Evolutionary conservation across 139 green algal genomes (phyloP).

Genomic region (Raphidocelis subcapitata): DNA sequence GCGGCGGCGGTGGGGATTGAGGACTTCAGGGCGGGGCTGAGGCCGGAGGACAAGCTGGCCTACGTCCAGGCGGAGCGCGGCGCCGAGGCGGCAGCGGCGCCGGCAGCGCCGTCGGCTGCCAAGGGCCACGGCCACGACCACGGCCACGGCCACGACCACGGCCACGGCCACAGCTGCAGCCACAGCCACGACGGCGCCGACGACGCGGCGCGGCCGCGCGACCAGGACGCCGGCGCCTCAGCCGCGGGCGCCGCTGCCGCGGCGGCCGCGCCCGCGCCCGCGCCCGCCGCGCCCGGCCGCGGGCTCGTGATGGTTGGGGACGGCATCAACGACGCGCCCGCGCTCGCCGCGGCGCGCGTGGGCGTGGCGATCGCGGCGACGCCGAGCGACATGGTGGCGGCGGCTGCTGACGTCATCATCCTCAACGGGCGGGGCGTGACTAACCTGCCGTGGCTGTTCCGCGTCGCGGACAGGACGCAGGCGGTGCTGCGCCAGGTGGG

Average conservation of each 20-base stretch:
- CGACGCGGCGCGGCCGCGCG: too few relatives aligned
- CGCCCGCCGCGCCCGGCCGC: neutral
- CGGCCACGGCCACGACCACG: neutral
- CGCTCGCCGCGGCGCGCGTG: conserved; percentile 65
- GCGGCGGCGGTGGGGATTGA: conserved; percentile 59
- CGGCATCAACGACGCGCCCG: conserved; percentile 78
- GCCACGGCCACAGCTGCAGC: too few relatives aligned
- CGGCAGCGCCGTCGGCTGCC: neutral
- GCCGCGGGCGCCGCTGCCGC: conserved; percentile 3
- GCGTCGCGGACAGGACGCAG: conserved; percentile 57
- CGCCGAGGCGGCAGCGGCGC: conserved; percentile 9
- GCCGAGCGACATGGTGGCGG: conserved; percentile 67
- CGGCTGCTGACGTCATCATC: conserved; percentile 80
- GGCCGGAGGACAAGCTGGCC: conserved; percentile 77
- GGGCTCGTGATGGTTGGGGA: conserved; percentile 83
- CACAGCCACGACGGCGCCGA: too few relatives aligned
- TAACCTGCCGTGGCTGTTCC: conserved; percentile 75
- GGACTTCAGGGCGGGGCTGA: conserved; percentile 56
- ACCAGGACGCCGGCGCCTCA: too few relatives aligned
- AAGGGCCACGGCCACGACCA: conserved; percentile 27
- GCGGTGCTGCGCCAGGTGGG: conserved; percentile 39
- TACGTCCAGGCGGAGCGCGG: conserved; percentile 21
- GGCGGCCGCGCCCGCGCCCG: neutral
- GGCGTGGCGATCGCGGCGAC: conserved; percentile 67
- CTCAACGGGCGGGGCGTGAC: conserved; percentile 71